Evolutionary conservation across 2,329 filamentous ascomycete species (phyloP), one percentile per base, ranked within the genome.

Genomic region (Phaeosphaeria sp.): DNA sequence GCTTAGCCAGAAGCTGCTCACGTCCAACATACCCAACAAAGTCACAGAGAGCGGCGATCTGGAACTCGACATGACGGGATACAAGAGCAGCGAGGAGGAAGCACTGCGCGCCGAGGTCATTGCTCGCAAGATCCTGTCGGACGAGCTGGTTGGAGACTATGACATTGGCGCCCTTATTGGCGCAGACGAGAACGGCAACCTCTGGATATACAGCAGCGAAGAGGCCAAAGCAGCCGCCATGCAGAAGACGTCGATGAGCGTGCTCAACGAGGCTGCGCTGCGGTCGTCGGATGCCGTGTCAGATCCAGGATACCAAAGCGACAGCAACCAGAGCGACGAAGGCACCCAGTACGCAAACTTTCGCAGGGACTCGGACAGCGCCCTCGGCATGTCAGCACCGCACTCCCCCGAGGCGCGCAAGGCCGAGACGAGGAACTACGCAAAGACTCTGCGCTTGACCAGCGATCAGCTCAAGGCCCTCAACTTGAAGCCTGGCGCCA

Each of bases 131-230:
- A 92, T 99, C 50, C 84, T 99, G 13, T 89, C 93, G 0, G 93
- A 99, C 73, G 94, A 98, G 78, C 80, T 98, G 15, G 91, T 97
- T 69, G 95, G 93, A 21, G 93, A 94, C 72, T 97, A 97, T 76
- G 95, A 99, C 73, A 96, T 99, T 68, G 95, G 95, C 6, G 90
- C 94, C 1, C 83, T 99, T 27, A 97, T 99, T 68, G 95, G 93
- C 13, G 94, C 95, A 46, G 95, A 99, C 72, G 93, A 96, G 72
- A 88, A 95, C 58, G 95, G 95, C 6, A 99, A 99, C 70, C 83
- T 99, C n/a, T 98, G 95, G 94, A 98, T 99, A 65, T 99, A 99
- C 80, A 95, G 93, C 79, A 98, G 93, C 69, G 93, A 98, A 76
- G 93, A 97, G 72, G 93, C 95, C 22, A 98, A 97, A 73, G 90